A percentile compares a stretch with the other conserved stretches of the same genome.
These are phyloP conservation scores for Cryptomeria japonica DNA, from an alignment of 75 land plant genomes.

Conservation along the genomic window DNA sequence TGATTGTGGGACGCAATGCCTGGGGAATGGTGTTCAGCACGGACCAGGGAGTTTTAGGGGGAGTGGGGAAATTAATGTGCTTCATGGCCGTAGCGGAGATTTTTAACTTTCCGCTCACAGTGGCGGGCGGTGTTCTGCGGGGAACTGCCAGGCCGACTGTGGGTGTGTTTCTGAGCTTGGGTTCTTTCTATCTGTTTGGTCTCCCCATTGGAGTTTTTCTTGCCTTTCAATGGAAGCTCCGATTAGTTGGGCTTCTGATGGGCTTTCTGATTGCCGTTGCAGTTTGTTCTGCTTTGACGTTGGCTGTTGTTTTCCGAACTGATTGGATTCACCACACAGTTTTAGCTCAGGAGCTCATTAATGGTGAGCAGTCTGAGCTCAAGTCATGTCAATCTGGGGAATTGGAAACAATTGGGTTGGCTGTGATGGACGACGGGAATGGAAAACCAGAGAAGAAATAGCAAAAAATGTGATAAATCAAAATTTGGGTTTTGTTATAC, in stretches of 20 bases:
- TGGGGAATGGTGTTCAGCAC: constrained; percentile 67
- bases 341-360: constrained; percentile 44
- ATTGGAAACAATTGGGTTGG: not conserved
- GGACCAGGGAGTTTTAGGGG: constrained; percentile 32
- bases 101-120: constrained; percentile 71
- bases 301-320: constrained; percentile 33
- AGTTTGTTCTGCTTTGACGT: constrained; percentile 22
- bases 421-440: not conserved
- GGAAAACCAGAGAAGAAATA: not conserved
- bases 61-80: constrained; percentile 56
- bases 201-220: constrained; percentile 58
- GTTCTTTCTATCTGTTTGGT: constrained; percentile 70
- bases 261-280: constrained; percentile 9
- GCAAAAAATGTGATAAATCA: not conserved
- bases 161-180: constrained; percentile 62
- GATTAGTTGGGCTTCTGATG: constrained; percentile 44
- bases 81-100: constrained; percentile 63
- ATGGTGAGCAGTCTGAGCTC: not conserved
- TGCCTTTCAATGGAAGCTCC: constrained; percentile 37
- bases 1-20: constrained; percentile 35
- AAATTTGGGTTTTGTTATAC: too few species aligned
- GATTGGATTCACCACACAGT: constrained; percentile 51
- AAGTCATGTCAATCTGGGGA: not conserved
- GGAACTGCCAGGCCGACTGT: constrained; percentile 68
- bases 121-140: constrained; percentile 66